phyloP scores from a whole-genome alignment of 805 yeast genomes.

The Saccharomyces mikatae region DNA sequence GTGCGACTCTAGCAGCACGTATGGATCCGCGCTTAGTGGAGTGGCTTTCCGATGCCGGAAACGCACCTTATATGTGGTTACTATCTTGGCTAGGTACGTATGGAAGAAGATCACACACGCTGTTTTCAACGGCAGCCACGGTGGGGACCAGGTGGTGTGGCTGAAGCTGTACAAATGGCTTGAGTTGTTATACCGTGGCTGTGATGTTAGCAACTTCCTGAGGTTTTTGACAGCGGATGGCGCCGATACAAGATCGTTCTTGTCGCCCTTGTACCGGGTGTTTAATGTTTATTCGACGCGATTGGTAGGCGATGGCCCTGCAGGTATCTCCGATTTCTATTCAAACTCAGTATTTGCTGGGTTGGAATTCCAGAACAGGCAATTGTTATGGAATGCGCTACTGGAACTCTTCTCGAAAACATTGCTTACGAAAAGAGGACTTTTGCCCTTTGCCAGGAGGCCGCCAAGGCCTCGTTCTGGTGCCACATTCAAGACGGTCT shows the following conservation, averaged over 20 bases:
- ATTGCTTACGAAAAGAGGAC: constrained; percentile 9
- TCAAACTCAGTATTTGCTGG: constrained; percentile 15
- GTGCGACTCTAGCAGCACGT: constrained; percentile 4
- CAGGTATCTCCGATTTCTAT: constrained; percentile 6
- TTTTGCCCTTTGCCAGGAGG: not conserved
- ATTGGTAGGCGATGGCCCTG: not conserved
- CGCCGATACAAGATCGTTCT: constrained; percentile 1
- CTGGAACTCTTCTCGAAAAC: constrained; percentile 21
- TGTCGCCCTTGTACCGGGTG: constrained; percentile 16
- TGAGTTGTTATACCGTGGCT: not conserved
- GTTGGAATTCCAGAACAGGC: constrained; percentile 24
- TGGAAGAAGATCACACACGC: constrained; percentile 9
- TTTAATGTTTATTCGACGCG: constrained; percentile 8
- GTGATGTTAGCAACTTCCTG: not conserved
- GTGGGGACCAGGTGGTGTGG: not conserved
- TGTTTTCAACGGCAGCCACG: constrained; percentile 1
- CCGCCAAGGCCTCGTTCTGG: not conserved
- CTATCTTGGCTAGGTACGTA: constrained; percentile 12
- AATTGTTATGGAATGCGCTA: constrained; percentile 26
- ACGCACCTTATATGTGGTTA: constrained; percentile 10
- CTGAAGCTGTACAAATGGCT: not conserved
- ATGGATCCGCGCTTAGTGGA: constrained; percentile 12
- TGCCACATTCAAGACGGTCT: not conserved
- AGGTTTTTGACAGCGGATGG: not conserved
- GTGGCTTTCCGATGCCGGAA: constrained; percentile 9